A percentile compares a stretch with the other conserved stretches of the same genome.
Evolutionary conservation across 805 yeast species (phyloP).

Genomic region (Ogataea henricii): DNA sequence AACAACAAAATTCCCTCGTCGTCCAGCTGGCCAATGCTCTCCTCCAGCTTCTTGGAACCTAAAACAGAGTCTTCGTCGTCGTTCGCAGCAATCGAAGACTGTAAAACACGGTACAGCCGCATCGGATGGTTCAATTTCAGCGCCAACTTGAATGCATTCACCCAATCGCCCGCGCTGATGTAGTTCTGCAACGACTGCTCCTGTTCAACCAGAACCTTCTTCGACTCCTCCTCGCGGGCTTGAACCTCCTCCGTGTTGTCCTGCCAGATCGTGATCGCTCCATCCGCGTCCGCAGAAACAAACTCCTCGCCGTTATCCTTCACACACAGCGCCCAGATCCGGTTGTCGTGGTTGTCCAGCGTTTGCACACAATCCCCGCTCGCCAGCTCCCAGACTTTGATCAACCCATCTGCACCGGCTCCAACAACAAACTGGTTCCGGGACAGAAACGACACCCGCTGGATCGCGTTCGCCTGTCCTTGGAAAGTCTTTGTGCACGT

Average conservation of each 20-base stretch:
- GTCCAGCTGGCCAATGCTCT: slow-evolving; percentile 56
- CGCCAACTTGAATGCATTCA: slow-evolving; percentile 83
- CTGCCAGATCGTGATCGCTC: slow-evolving; percentile 84
- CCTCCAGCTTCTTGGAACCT: slow-evolving; percentile 64
- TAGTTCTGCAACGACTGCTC: slow-evolving; percentile 85
- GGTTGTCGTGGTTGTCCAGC: slow-evolving; percentile 85
- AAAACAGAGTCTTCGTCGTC: slow-evolving; percentile 51
- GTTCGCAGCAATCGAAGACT: slow-evolving; percentile 54
- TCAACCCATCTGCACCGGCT: slow-evolving; percentile 92
- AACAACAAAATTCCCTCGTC: slow-evolving; percentile 60
- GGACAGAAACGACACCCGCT: slow-evolving; percentile 72
- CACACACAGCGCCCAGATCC: slow-evolving; percentile 87
- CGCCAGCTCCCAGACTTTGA: slow-evolving; percentile 83
- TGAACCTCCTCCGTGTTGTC: slow-evolving; percentile 80
- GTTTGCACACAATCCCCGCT: slow-evolving; percentile 81
- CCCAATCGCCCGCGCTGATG: slow-evolving; percentile 76
- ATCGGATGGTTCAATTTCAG: slow-evolving; percentile 87
- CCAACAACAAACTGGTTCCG: slow-evolving; percentile 67
- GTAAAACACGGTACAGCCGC: slow-evolving; percentile 78
- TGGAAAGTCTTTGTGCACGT: slow-evolving; percentile 82
- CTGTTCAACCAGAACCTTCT: slow-evolving; percentile 68
- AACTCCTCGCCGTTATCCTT: slow-evolving; percentile 67
- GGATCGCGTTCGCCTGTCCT: slow-evolving; percentile 92
- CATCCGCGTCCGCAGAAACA: slow-evolving; percentile 93
- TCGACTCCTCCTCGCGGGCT: slow-evolving; percentile 54